A percentile compares a stretch with the other conserved stretches of the same genome.
Conservation (phyloP, 192 early-diverging fungal species). For the Phlyctochytrium planicorne region DNA sequence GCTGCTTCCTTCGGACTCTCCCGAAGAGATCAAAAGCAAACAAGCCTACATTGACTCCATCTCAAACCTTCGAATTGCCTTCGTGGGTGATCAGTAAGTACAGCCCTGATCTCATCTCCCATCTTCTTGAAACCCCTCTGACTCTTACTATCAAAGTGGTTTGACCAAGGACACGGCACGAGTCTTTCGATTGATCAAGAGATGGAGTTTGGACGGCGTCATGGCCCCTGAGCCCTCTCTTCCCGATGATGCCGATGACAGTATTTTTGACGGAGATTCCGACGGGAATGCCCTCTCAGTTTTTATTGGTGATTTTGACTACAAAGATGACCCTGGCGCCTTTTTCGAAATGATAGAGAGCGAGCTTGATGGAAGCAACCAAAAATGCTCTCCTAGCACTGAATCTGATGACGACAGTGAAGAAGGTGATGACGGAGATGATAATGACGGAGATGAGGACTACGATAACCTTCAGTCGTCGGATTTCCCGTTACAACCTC, state of each 20-base stretch:
- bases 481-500: neutral
- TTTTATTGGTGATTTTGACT: conserved; percentile 39
- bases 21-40: neutral
- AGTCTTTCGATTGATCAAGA: neutral
- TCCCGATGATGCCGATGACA: neutral
- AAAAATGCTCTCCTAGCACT: too few relatives aligned
- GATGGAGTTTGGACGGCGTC: neutral
- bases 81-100: neutral
- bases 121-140: too few relatives aligned
- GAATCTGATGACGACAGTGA: neutral
- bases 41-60: neutral
- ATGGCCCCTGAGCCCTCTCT: neutral
- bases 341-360: conserved; percentile 26
- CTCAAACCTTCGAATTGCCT: neutral
- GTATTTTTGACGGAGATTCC: neutral
- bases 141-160: too few relatives aligned
- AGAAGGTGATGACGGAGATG: neutral
- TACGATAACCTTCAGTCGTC: neutral
- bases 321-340: conserved; percentile 30
- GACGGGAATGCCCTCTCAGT: neutral
- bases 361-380: conserved; percentile 14
- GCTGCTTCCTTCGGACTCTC: neutral
- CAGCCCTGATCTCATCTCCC: too few relatives aligned
- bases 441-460: neutral
- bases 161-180: neutral